Conservation (phyloP, 495 filamentous ascomycete species). For the Hypomontagnella monticulosa region DNA sequence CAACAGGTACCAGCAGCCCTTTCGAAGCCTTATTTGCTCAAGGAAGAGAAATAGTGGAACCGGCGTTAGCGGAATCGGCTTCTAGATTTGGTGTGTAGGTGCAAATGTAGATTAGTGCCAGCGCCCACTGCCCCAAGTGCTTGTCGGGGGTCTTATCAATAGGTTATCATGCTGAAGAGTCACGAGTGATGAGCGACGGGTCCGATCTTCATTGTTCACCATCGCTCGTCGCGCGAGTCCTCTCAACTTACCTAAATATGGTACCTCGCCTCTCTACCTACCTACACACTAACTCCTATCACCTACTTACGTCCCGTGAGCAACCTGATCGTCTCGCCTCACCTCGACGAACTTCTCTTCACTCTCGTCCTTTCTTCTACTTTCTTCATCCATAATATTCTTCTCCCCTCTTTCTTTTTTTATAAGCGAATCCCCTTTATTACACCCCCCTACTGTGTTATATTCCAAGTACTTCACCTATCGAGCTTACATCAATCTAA, state of each 20-base stretch:
- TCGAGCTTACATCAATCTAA: no score
- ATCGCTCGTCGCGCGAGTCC: constrained; percentile 30
- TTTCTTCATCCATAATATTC: constrained; percentile 17
- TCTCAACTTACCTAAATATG: constrained; percentile 21
- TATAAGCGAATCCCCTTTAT: constrained; percentile 38
- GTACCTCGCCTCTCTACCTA: constrained; percentile 28
- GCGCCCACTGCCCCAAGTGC: background rate
- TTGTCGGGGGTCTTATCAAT: constrained; percentile 38
- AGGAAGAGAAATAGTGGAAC: constrained; percentile 9
- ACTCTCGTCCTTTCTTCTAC: constrained; percentile 31
- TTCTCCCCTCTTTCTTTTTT: background rate
- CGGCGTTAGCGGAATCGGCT: constrained; percentile 41
- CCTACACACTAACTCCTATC: background rate
- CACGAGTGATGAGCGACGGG: constrained; percentile 44
- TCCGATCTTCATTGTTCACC: constrained; percentile 44
- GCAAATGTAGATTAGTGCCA: no score
- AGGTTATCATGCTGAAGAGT: constrained; percentile 46
- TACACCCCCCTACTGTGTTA: no score
- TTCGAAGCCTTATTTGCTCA: constrained; percentile 22
- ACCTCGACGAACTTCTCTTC: constrained; percentile 20
- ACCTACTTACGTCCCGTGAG: constrained; percentile 30
- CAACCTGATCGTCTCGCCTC: constrained; percentile 31
- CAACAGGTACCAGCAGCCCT: constrained; percentile 28
- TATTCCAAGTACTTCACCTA: no score
- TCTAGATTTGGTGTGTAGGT: constrained; percentile 35